Evolutionary conservation across 202 grass and related monocot species (phyloP), one percentile per base, ranked within the genome.

Genomic region (Digitaria exilis): DNA sequence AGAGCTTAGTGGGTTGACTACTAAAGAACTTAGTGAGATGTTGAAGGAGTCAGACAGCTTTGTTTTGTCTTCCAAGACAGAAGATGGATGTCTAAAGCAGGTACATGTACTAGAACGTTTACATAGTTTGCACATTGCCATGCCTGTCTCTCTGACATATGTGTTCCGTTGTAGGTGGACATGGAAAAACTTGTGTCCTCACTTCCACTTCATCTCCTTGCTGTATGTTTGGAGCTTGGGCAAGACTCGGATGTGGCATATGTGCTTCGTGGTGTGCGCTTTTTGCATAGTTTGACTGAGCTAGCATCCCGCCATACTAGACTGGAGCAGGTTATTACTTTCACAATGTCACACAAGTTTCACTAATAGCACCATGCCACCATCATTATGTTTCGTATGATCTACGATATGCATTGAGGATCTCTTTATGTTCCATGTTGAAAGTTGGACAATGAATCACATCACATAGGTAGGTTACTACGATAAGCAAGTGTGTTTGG

Each of bases 11-110:
- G 90, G 84, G 65, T 50, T 92, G 56, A 83, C 83, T 58, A 78
- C 88, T 11, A 92, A 83, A 78, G 92, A 95, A 57, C 84, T 98
- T 35, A 50, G 73, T 54, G 94, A 93, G 49, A 82, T 91, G 87
- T 82, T 93, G 79, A 95, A 93, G 73, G 90, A 98, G 31, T 95
- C 92, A 7, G 95, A 98, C 30, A 95, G 80, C 71, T 93, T 92
- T 77, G 80, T 80, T 44, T 76, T 95, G 58, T 85, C 75, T 61
- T 90, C 58, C 69, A 93, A 90, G 82, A 55, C 90, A 75, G 79
- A 91, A 73, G 86, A 85, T 14, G 90, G 89, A 51, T 70, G 44
- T 69, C 48, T 82, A 39, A 90, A 93, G 72, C 87, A 95, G 87
- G 92, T 91, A 89, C n/a, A 56, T 80, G 31, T 29, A 7, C 64